These are phyloP conservation scores for Suhomyces pyralidae DNA, from an alignment of 805 yeast genomes.

Conservation along the genomic window DNA sequence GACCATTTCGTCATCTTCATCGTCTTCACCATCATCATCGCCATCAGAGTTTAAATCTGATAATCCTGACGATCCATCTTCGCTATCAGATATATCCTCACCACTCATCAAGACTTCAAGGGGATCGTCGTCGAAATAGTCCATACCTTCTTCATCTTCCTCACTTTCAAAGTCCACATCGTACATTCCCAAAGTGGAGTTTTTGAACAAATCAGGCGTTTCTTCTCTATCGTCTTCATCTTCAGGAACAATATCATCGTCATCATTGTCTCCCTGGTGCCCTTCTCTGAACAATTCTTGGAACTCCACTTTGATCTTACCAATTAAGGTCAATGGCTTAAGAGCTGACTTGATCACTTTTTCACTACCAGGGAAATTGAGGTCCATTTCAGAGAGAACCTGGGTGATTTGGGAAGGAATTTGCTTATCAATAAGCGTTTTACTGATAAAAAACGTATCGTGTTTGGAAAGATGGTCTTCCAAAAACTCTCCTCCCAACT, in stretches of 20 bases:
- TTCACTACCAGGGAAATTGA: constrained; percentile 67
- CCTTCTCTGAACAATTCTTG: constrained; percentile 56
- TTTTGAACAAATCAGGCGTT: constrained; percentile 77
- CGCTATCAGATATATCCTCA: constrained; percentile 27
- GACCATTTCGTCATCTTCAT: constrained; percentile 6
- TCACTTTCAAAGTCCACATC: constrained; percentile 74
- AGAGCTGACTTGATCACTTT: constrained; percentile 57
- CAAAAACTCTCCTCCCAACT: constrained; percentile 41
- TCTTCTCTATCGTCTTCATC: constrained; percentile 66
- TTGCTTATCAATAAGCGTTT: constrained; percentile 65
- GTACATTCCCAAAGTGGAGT: constrained; percentile 92
- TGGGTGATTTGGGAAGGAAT: constrained; percentile 56
- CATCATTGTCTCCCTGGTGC: constrained; percentile 51
- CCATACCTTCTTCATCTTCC: constrained; percentile 51
- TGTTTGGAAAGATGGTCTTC: constrained; percentile 48
- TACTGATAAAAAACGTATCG: constrained; percentile 65
- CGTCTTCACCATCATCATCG: constrained; percentile 12
- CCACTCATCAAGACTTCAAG: constrained; percentile 40
- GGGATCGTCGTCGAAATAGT: constrained; percentile 32
- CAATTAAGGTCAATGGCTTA: constrained; percentile 55
- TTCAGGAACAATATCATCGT: constrained; percentile 29
- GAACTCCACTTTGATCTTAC: constrained; percentile 53
- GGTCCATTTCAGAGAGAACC: constrained; percentile 63
- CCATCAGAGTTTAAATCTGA: constrained; percentile 26
- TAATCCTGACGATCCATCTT: constrained; percentile 20